Conservation (phyloP, 371 early-diverging fungal species). For the Basidiobolus meristosporus region DNA sequence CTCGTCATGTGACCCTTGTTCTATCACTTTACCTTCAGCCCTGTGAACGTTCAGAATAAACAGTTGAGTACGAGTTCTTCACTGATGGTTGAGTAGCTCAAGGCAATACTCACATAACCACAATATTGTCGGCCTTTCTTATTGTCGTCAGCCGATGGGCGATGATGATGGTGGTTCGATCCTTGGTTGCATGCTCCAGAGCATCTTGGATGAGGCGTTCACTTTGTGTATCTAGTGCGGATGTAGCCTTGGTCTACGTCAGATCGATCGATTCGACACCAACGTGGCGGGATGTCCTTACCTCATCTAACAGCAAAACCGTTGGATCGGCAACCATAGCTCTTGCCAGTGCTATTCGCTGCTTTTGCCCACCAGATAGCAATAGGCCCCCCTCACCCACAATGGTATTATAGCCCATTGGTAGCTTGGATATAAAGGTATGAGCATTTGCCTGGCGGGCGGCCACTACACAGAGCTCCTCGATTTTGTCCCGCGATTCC, state of each 20-base stretch:
- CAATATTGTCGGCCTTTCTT: constrained; percentile 51
- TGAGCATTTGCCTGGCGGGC: constrained; percentile 49
- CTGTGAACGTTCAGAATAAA: neutral
- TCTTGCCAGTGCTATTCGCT: constrained; percentile 52
- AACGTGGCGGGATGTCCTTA: no score
- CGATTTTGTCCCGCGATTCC: constrained; percentile 7
- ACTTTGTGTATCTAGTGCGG: constrained; percentile 24
- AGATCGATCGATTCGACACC: constrained; percentile 50
- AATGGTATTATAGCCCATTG: constrained; percentile 49
- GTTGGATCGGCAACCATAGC: constrained; percentile 53
- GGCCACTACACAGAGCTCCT: constrained; percentile 13
- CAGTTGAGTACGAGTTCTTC: no score
- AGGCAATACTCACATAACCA: constrained; percentile 47
- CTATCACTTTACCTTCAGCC: neutral
- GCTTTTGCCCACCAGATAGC: constrained; percentile 35
- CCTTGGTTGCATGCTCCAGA: constrained; percentile 34
- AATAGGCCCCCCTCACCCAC: constrained; percentile 37
- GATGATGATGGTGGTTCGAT: constrained; percentile 85
- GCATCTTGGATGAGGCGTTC: constrained; percentile 66
- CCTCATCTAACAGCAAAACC: constrained; percentile 38
- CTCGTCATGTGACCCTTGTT: neutral
- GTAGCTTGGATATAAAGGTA: constrained; percentile 49
- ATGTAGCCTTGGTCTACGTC: constrained; percentile 60
- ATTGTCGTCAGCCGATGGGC: constrained; percentile 83
- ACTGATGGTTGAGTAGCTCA: no score